Evolutionary conservation across 2,329 filamentous ascomycete genomes (phyloP), one percentile per base, ranked within the genome.

Genomic region (Phoma herbarum): DNA sequence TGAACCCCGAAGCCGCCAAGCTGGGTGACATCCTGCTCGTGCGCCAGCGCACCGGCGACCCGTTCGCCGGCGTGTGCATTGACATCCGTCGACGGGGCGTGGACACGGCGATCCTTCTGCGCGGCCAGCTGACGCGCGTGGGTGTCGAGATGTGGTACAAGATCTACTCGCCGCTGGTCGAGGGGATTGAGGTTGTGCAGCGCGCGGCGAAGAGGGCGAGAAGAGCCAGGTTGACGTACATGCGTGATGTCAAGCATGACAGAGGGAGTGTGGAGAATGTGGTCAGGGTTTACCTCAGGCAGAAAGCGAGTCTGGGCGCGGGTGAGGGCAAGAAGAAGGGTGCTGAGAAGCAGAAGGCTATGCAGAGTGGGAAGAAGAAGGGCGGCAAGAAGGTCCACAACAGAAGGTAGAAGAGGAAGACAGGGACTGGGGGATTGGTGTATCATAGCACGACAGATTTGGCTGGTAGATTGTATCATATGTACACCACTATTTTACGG

Each of bases 121-220:
- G 95, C 56, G 94, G 94, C 70, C 88, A 96, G 75, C 81, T 99
- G 69, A 93, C 92, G 66, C 87, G 91, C 69, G 87, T 96, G 7
- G 91, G 92, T 60, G 92, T 97, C 60, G 95, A 99, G 85, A 95
- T 97, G 92, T 97, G 92, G 89, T 93, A 91, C 80, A 99, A 99
- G 84, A 84, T 98, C 59, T 98, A 95, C 83, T 91, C 88, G 74
- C 94, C 94, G 60, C 90, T 91, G 74, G 90, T 98, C 29, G 88
- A 90, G 75, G 92, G 91, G 64, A 92, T 99, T 72, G 94, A 99
- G 80, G 90, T 99, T 69, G 91, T 98, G 78, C 92, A 96, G 86
- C 84, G 94, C 70, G 85, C 87, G 64, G 85, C 86, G 73, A 95
- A 93, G 89, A 87, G 92, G 77, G 92, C 92, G 65, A 89, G 93